Evolutionary conservation across 169 alveolate species (phyloP).

Genomic region (Neospora caninum): DNA sequence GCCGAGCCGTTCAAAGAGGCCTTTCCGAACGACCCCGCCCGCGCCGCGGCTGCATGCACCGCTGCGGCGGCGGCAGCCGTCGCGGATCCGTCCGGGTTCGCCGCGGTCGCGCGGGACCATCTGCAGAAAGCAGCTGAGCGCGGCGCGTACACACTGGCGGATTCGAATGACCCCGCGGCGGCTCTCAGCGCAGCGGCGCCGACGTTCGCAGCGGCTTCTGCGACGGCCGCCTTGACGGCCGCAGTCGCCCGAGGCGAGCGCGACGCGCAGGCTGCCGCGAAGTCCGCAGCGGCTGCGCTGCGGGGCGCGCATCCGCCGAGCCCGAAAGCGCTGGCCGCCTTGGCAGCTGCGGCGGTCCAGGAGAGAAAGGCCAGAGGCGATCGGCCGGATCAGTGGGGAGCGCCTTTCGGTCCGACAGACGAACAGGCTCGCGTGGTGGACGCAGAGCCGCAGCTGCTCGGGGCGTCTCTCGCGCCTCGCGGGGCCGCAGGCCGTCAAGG

Average conservation of each 20-base stretch:
- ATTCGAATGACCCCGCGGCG: background rate
- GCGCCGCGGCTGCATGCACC: constrained; percentile 34
- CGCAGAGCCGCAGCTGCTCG: background rate
- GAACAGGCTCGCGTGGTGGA: background rate
- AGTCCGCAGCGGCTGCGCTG: background rate
- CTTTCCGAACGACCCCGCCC: constrained; percentile 9
- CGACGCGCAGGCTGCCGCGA: background rate
- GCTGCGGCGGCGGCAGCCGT: constrained; percentile 35
- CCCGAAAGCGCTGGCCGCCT: constrained; percentile 19
- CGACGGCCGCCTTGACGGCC: constrained; percentile 10
- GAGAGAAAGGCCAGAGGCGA: background rate
- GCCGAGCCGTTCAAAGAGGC: constrained; percentile 38
- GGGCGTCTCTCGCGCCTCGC: background rate
- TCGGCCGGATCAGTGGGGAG: background rate
- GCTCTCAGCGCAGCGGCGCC: constrained; percentile 23
- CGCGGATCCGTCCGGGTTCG: constrained; percentile 2
- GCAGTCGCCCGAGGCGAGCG: background rate
- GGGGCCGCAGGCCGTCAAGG: background rate
- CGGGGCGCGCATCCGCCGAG: background rate
- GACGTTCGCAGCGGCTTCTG: background rate
- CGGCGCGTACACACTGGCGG: constrained; percentile 11
- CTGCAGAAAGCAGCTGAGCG: background rate
- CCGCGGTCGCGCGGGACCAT: constrained; percentile 25
- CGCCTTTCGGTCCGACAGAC: background rate
- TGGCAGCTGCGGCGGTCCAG: constrained; percentile 6